phyloP scores from a whole-genome alignment of 768 basidiomycete species.

The Rickenella mellea region DNA sequence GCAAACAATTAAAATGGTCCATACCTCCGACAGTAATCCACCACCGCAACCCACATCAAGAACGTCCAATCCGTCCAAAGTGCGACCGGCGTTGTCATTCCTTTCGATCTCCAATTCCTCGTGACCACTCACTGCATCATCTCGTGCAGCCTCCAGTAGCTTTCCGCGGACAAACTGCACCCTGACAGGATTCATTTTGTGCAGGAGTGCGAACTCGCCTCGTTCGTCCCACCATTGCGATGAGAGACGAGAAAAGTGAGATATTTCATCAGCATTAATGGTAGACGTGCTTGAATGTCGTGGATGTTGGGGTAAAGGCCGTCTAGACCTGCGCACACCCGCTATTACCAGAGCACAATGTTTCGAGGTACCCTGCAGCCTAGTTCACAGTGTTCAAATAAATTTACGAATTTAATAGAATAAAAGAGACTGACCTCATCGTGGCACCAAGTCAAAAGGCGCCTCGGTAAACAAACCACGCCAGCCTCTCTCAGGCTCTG shows the following conservation, averaged over 20 bases:
- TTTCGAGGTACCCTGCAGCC: no score
- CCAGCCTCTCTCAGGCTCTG: background rate
- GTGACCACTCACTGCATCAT: conserved; percentile 18
- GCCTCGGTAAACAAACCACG: no score
- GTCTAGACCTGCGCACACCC: no score
- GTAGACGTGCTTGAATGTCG: no score
- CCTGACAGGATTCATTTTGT: conserved; percentile 91
- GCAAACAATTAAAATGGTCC: conserved; percentile 11
- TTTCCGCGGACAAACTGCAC: conserved; percentile 78
- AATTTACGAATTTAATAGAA: no score
- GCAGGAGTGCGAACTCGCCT: conserved; percentile 82
- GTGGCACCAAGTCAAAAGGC: no score
- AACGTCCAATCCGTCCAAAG: conserved; percentile 56
- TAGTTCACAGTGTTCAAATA: no score
- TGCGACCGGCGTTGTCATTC: no score
- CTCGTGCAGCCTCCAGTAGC: conserved; percentile 23
- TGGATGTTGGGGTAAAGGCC: no score
- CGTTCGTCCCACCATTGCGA: conserved; percentile 94
- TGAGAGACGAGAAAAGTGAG: conserved; percentile 81
- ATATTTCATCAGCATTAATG: conserved; percentile 73
- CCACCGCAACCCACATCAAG: conserved; percentile 96
- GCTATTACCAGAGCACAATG: no score
- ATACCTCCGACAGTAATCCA: conserved; percentile 83
- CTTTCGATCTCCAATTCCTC: conserved; percentile 19
- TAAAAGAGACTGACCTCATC: no score